These are phyloP conservation scores for Cladophialophora psammophila DNA, from an alignment of 2,329 filamentous ascomycete genomes.

Conservation along the genomic window DNA sequence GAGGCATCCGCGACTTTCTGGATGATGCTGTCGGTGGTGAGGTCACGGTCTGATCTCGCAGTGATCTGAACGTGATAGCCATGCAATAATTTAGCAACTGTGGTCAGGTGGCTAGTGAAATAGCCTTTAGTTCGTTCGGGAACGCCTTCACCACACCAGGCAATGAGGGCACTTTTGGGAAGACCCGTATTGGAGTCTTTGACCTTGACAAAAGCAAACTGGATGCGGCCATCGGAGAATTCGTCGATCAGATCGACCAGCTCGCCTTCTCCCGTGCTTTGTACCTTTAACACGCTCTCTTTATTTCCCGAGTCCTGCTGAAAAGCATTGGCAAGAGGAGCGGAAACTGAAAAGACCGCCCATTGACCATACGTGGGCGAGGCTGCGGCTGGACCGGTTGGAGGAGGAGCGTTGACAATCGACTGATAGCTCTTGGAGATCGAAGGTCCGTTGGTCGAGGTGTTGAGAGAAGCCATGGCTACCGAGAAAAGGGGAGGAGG, in stretches of 20 bases:
- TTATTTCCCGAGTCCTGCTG: slow-evolving; percentile 80
- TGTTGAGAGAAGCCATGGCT: slow-evolving; percentile 79
- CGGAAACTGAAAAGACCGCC: slow-evolving; percentile 92
- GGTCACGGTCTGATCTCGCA: slow-evolving; percentile 86
- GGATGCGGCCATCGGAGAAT: slow-evolving; percentile 93
- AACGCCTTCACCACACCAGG: slow-evolving; percentile 96
- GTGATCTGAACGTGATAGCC: slow-evolving; percentile 98
- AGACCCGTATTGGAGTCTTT: slow-evolving; percentile 90
- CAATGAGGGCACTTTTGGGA: slow-evolving; percentile 91
- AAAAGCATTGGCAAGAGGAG: slow-evolving; percentile 91
- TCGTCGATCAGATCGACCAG: slow-evolving; percentile 89
- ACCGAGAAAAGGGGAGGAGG: slow-evolving; percentile 3
- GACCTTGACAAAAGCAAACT: slow-evolving; percentile 96
- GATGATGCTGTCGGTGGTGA: slow-evolving; percentile 85
- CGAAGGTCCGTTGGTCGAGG: slow-evolving; percentile 78
- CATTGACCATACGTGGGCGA: slow-evolving; percentile 89
- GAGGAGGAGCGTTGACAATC: slow-evolving; percentile 67
- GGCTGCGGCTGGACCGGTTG: slow-evolving; percentile 63
- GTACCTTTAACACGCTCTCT: slow-evolving; percentile 94
- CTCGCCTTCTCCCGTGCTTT: slow-evolving; percentile 92
- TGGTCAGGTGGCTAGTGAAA: slow-evolving; percentile 91
- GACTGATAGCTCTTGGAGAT: slow-evolving; percentile 79
- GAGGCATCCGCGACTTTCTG: slow-evolving; percentile 95
- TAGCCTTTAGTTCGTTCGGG: slow-evolving; percentile 99
- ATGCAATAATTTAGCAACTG: slow-evolving; percentile 90